Percentiles rank a stretch among this genome's conserved stretches.
phyloP scores from a whole-genome alignment of 306 rosid species.

The Geum urbanum region DNA sequence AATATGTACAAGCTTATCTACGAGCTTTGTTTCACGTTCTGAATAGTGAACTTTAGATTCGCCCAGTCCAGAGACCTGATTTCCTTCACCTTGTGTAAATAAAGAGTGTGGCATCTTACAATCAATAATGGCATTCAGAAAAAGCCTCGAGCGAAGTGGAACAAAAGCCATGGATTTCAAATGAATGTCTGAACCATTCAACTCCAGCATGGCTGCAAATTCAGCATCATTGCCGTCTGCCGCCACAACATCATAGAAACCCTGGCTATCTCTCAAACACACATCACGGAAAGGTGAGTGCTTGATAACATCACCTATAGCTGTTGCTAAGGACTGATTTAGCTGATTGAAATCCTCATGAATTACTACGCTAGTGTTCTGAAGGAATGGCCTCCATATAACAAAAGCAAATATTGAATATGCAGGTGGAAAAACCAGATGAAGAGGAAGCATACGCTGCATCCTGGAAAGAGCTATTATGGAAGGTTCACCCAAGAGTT shows the following conservation, averaged over 20 bases:
- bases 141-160: slow-evolving; percentile 90
- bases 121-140: slow-evolving; percentile 75
- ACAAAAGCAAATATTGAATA: slow-evolving; percentile 82
- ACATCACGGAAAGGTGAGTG: slow-evolving; percentile 90
- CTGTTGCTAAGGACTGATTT: slow-evolving; percentile 61
- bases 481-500: slow-evolving; percentile 83
- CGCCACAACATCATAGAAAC: slow-evolving; percentile 79
- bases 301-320: slow-evolving; percentile 66
- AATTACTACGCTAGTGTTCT: slow-evolving; percentile 45
- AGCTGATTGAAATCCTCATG: slow-evolving; percentile 77
- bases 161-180: slow-evolving; percentile 77
- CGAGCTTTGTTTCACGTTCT: slow-evolving; percentile 60
- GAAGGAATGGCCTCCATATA: slow-evolving; percentile 65
- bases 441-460: slow-evolving; percentile 86
- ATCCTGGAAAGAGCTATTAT: slow-evolving; percentile 83
- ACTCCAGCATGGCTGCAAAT: slow-evolving; percentile 73
- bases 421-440: slow-evolving; percentile 84
- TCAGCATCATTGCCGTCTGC: slow-evolving; percentile 72
- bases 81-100: slow-evolving; percentile 42
- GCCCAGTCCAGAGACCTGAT: slow-evolving; percentile 49
- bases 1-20: slow-evolving; percentile 68
- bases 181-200: slow-evolving; percentile 68
- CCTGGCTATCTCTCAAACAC: slow-evolving; percentile 79
- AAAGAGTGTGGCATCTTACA: slow-evolving; percentile 67
- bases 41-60: slow-evolving; percentile 49